phyloP scores from a whole-genome alignment of 148 eudicot genomes.

The Polygonum maritimum region DNA sequence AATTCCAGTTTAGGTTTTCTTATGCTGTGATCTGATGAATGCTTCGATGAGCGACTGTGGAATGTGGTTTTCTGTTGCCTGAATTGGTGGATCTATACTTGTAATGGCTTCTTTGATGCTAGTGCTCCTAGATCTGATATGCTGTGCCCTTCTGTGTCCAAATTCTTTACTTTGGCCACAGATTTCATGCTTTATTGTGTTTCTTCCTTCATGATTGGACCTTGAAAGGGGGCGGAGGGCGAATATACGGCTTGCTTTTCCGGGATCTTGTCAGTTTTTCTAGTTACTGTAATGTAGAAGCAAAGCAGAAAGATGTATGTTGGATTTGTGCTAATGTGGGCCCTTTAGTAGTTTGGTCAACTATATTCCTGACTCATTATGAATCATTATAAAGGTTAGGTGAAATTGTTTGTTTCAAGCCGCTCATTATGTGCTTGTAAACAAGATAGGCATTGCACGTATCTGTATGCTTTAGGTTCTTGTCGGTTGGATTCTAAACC shows the following conservation, averaged over 20 bases:
- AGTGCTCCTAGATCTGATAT: neutral
- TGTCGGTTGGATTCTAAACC: neutral
- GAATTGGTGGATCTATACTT: neutral
- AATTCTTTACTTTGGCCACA: neutral
- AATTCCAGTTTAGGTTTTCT: neutral
- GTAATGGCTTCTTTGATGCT: neutral
- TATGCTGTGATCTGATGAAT: neutral
- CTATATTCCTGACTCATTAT: neutral
- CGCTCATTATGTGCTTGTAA: neutral
- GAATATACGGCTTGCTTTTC: neutral
- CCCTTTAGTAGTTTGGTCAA: neutral
- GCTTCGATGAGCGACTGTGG: neutral
- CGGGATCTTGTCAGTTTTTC: slow-evolving; percentile 1
- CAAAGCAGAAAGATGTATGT: neutral
- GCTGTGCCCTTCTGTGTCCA: neutral
- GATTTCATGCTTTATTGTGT: neutral
- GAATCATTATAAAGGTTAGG: neutral
- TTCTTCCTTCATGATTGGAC: neutral
- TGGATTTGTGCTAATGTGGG: neutral
- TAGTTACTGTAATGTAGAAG: neutral
- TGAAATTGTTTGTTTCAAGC: neutral
- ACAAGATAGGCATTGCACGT: neutral
- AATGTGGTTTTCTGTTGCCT: neutral
- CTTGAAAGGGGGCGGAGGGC: neutral
- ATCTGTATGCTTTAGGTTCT: neutral